These are phyloP conservation scores for Podospora bellae-mahoneyi DNA, from an alignment of 495 filamentous ascomycete species.

Conservation along the genomic window DNA sequence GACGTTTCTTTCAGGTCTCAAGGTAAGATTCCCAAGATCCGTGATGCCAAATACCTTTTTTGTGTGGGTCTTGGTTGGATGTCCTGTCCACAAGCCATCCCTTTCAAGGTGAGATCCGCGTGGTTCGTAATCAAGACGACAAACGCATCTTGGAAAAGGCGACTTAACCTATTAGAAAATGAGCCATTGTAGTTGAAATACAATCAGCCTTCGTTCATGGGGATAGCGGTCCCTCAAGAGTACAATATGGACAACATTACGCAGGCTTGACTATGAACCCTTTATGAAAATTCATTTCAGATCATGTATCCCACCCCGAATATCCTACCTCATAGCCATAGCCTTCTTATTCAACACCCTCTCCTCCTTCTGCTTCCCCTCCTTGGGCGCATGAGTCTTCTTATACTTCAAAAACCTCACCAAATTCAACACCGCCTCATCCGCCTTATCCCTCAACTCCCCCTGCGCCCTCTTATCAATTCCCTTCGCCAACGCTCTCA, in stretches of 20 bases:
- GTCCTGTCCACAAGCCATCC: no score
- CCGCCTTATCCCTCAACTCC: slow-evolving; percentile 52
- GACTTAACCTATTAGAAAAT: no score
- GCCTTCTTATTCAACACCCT: neutral
- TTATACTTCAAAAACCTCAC: slow-evolving; percentile 59
- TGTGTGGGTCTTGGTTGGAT: neutral
- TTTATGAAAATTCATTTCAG: neutral
- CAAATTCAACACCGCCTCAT: slow-evolving; percentile 57
- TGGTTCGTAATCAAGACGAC: no score
- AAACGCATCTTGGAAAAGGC: no score
- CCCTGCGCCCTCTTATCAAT: slow-evolving; percentile 53
- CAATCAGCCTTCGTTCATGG: no score
- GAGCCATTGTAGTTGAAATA: no score
- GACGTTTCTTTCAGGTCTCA: slow-evolving; percentile 2
- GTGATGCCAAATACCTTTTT: neutral
- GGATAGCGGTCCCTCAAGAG: no score
- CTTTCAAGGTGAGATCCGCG: no score
- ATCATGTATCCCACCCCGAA: neutral
- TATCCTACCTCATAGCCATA: neutral
- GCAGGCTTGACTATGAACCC: neutral
- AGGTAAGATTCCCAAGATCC: neutral
- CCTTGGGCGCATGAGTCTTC: slow-evolving; percentile 43
- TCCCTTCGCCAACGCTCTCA: slow-evolving; percentile 50
- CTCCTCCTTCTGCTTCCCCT: neutral
- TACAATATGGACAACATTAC: neutral